Percentiles rank a stretch among this genome's conserved stretches.
Evolutionary conservation across 352 stramenopile genomes (phyloP).

Genomic region (Globisporangium alternatum): DNA sequence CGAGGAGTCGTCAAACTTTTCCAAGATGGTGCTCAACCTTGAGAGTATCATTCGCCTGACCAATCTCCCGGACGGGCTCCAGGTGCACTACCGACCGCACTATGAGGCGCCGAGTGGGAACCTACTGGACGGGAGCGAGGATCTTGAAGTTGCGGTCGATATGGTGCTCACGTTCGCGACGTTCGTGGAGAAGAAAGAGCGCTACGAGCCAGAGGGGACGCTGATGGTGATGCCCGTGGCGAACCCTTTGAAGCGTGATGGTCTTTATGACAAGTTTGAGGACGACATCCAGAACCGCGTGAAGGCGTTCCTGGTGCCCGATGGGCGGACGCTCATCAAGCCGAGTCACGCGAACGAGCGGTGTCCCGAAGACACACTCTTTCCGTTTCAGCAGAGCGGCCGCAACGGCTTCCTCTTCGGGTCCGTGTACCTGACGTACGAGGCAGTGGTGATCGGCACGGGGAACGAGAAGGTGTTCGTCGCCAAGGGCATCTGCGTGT

Average conservation of each 20-base stretch:
- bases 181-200: constrained; percentile 51
- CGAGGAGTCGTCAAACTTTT: constrained; percentile 38
- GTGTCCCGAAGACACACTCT: constrained; percentile 54
- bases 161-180: constrained; percentile 71
- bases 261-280: constrained; percentile 27
- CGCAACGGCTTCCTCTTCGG: constrained; percentile 72
- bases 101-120: constrained; percentile 43
- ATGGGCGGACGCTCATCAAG: constrained; percentile 52
- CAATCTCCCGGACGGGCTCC: constrained; percentile 69
- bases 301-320: constrained; percentile 73
- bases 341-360: constrained; percentile 20
- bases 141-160: constrained; percentile 41
- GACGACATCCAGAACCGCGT: constrained; percentile 57
- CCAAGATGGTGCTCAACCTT: constrained; percentile 66
- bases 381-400: constrained; percentile 77
- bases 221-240: constrained; percentile 58
- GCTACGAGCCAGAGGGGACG: constrained; percentile 32
- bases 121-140: constrained; percentile 21
- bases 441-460: constrained; percentile 39
- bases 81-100: constrained; percentile 81
- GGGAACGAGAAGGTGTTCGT: constrained; percentile 49
- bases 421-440: constrained; percentile 77
- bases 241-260: constrained; percentile 27
- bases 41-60: constrained; percentile 85
- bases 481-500: constrained; percentile 65